These are phyloP conservation scores for Alternaria ventricosa DNA, from an alignment of 2,329 filamentous ascomycete species.

Conservation along the genomic window DNA sequence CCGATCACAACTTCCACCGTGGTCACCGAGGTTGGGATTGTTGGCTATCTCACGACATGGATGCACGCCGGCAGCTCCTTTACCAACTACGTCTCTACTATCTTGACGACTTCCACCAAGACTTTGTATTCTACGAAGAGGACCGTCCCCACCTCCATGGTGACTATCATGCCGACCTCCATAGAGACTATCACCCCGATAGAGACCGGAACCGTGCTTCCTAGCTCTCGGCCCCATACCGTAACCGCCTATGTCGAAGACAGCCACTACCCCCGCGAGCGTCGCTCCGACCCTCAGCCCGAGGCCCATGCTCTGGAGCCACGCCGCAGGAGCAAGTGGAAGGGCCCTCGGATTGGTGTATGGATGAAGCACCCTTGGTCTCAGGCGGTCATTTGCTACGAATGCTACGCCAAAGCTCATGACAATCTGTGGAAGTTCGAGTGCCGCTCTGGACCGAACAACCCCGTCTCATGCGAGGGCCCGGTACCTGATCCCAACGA, in stretches of 20 bases:
- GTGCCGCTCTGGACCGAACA: constrained; percentile 19
- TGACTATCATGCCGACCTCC: neutral
- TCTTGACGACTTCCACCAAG: neutral
- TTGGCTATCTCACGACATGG: neutral
- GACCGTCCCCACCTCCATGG: neutral
- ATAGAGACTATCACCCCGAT: neutral
- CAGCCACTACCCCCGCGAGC: neutral
- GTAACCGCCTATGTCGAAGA: neutral
- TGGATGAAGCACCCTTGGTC: constrained; percentile 41
- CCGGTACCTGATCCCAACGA: neutral
- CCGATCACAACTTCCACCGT: neutral
- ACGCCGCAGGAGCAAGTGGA: constrained; percentile 7
- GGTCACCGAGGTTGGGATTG: neutral
- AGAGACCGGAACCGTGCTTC: neutral
- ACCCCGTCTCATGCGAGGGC: constrained; percentile 11
- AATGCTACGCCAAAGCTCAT: constrained; percentile 28
- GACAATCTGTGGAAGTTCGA: constrained; percentile 18
- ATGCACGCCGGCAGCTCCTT: neutral
- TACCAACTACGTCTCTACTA: neutral
- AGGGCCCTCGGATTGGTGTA: constrained; percentile 13
- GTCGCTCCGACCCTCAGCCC: neutral
- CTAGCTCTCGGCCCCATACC: neutral
- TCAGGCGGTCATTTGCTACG: constrained; percentile 25
- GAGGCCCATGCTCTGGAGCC: neutral
- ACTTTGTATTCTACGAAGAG: neutral